Evolutionary conservation across 1,139 yeast species (phyloP), one percentile per base, ranked within the genome.

Genomic region (Geotrichum restrictum): DNA sequence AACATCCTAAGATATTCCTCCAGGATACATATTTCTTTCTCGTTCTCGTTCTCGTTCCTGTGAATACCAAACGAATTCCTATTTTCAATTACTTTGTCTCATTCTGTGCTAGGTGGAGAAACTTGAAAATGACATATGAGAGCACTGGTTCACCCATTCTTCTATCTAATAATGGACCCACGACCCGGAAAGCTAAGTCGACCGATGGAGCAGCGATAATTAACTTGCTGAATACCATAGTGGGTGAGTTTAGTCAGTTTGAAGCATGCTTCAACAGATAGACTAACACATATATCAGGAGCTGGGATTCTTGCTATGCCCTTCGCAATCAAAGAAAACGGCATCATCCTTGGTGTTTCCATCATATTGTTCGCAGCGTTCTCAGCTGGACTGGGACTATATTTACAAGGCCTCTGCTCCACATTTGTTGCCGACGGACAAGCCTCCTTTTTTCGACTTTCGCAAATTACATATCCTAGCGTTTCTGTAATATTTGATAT

Each of bases 231-330:
- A 72, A 72, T 53, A 72, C 76, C 4, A 72, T 70, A 51, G 62
- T 71, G 19, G 74, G 67, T 36, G 33, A 41, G 44, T 32, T 3
- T 18, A 14, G n/a, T 49, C 27, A 24, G 24, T n/a, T n/a, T n/a
- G n/a, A n/a, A n/a, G n/a, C n/a, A n/a, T 29, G 5, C 21, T 44
- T 27, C 21, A 3, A n/a, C 29, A 36, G 16, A 11, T 24, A 18
- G n/a, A 38, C 31, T 18, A 14, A 24, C 38, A 16, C 24, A 16
- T 16, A 31, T 27, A 8, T 22, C 84, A 16, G 96, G 98, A 2
- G 96, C 98, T 0, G 98, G 98, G 0, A 78, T 93, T 60, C 78
- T 93, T 53, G 96, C 97, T 14, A 84, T 94, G 74, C 98, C 98
- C 1, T 84, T 79, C 63, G 95, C 97, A 0, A 85, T 87, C 67